Conservation (phyloP, 495 filamentous ascomycete species). For the Astrothelium subdiscretum region DNA sequence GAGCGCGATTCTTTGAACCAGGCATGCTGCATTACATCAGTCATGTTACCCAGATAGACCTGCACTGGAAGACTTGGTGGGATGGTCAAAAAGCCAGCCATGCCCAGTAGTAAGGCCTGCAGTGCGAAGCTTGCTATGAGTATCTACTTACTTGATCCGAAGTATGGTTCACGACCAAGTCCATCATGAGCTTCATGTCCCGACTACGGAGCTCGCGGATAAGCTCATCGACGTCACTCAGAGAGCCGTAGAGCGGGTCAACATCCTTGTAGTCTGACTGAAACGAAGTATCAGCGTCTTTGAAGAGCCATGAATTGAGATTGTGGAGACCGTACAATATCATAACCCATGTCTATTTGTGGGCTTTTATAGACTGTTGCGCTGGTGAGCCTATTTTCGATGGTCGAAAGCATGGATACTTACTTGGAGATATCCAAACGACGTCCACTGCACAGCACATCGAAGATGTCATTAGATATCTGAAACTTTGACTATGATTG, state of each 20-base stretch:
- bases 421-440: slow-evolving; percentile 29
- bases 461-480: not conserved
- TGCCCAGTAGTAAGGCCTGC: not conserved
- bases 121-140: not conserved
- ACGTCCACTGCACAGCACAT: slow-evolving; percentile 18
- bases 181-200: slow-evolving; percentile 43
- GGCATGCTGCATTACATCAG: slow-evolving; percentile 29
- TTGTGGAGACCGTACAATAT: slow-evolving; percentile 17
- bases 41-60: not conserved
- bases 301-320: not conserved
- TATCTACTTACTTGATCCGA: slow-evolving; percentile 28
- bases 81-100: not conserved
- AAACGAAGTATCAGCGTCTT: not conserved
- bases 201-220: slow-evolving; percentile 38
- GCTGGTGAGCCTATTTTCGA: not conserved
- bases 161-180: slow-evolving; percentile 51
- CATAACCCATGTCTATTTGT: slow-evolving; percentile 33
- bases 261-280: slow-evolving; percentile 29
- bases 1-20: slow-evolving; percentile 46
- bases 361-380: slow-evolving; percentile 27
- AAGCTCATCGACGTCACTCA: slow-evolving; percentile 42
- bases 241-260: slow-evolving; percentile 42
- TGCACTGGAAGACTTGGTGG: not conserved
- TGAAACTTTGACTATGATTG: not conserved
- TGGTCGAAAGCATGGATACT: not conserved